Percentiles rank a stretch among this genome's conserved stretches.
These are phyloP conservation scores for Cerrena zonata DNA, from an alignment of 1,284 basidiomycete genomes.

Conservation along the genomic window DNA sequence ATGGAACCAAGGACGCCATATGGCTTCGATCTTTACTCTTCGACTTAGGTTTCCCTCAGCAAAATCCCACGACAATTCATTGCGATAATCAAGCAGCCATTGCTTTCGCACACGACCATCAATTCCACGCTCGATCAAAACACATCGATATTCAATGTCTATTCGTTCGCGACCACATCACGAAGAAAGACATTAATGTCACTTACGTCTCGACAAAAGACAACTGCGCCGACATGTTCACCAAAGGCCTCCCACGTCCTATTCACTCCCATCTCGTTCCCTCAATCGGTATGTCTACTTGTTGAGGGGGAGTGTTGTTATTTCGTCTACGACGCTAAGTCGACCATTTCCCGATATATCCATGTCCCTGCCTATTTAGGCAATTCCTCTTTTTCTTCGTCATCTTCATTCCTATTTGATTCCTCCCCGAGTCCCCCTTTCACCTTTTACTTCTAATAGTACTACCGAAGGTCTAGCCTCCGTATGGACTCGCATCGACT, in stretches of 20 bases:
- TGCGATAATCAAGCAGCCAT: constrained; percentile 30
- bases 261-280: constrained; percentile 1
- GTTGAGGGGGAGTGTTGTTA: constrained; percentile 16
- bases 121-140: constrained; percentile 23
- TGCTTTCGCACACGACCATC: constrained; percentile 23
- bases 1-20: constrained; percentile 23
- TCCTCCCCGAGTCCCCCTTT: too few species aligned
- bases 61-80: constrained; percentile 14
- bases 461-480: too few species aligned
- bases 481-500: too few species aligned
- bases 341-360: too few species aligned
- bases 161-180: constrained; percentile 26
- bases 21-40: constrained; percentile 24
- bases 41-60: constrained; percentile 8
- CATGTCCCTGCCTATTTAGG: too few species aligned
- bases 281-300: constrained; percentile 3
- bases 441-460: too few species aligned
- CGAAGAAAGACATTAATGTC: constrained; percentile 16
- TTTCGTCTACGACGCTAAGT: too few species aligned
- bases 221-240: constrained; percentile 38
- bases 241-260: constrained; percentile 28
- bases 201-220: constrained; percentile 24
- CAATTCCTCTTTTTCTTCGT: too few species aligned
- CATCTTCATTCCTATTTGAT: too few species aligned
- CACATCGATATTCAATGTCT: constrained; percentile 32